Conservation (phyloP, 345 rosid genomes). For the Citrus medica region DNA sequence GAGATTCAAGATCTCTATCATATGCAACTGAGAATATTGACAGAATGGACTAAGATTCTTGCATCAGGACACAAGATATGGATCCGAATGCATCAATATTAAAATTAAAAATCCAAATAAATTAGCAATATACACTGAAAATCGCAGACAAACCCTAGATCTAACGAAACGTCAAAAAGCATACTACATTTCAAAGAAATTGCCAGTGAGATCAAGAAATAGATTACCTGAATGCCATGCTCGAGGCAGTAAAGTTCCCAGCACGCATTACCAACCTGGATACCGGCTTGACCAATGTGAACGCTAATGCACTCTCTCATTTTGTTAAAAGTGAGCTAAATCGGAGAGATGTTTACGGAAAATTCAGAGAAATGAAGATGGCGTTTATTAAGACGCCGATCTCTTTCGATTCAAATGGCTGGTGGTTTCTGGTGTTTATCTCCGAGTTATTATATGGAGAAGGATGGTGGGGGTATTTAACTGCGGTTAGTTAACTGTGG, state of each 20-base stretch:
- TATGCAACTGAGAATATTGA: not conserved
- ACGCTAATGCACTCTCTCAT: conserved; percentile 39
- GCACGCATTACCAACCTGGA: conserved; percentile 37
- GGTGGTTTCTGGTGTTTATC: not conserved
- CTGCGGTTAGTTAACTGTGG: not conserved
- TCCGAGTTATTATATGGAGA: not conserved
- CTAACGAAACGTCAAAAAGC: not conserved
- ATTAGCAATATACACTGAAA: not conserved
- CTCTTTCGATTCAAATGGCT: not conserved
- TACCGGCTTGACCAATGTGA: conserved; percentile 40
- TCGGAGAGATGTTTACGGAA: not conserved
- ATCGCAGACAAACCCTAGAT: not conserved
- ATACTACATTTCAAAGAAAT: not conserved
- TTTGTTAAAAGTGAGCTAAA: not conserved
- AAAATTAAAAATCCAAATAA: not conserved
- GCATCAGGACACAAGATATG: not conserved
- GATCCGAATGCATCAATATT: not conserved
- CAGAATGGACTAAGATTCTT: not conserved
- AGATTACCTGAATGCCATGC: conserved; percentile 33
- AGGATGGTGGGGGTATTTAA: not conserved
- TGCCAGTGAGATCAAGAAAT: not conserved
- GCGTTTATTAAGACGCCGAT: conserved; percentile 21
- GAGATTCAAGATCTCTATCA: not conserved
- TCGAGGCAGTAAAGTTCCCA: conserved; percentile 38
- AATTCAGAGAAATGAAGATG: not conserved